phyloP scores from a whole-genome alignment of 805 yeast genomes.

The Barnettozyma californica region DNA sequence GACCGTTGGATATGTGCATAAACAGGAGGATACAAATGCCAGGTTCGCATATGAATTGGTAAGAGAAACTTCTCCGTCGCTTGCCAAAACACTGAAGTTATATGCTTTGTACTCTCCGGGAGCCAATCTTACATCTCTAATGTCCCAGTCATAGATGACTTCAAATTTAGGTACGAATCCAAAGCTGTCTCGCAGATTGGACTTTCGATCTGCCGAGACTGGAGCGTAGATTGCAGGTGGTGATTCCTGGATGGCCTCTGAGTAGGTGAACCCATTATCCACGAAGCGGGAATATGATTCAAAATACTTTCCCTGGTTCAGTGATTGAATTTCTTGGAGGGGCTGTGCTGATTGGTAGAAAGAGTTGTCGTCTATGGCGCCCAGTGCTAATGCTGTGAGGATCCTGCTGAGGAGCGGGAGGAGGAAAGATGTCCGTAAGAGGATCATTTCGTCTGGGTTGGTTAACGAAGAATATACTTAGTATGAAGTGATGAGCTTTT shows the following conservation, averaged over 20 bases:
- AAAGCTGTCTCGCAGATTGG: not conserved
- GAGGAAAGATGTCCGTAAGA: not conserved
- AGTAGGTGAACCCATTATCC: not conserved
- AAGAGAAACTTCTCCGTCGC: not conserved
- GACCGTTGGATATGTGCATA: constrained; percentile 9
- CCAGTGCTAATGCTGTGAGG: not conserved
- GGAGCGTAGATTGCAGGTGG: not conserved
- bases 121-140: constrained; percentile 9
- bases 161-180: constrained; percentile 10
- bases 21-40: constrained; percentile 9
- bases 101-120: constrained; percentile 17
- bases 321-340: not conserved
- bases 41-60: not conserved
- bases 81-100: constrained; percentile 13
- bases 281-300: not conserved
- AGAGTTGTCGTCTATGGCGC: not conserved
- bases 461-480: too few relatives aligned
- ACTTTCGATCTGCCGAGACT: not conserved
- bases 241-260: constrained; percentile 3
- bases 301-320: not conserved
- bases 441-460: not conserved
- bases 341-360: not conserved
- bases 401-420: not conserved
- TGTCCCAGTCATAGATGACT: constrained; percentile 14
- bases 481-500: too few relatives aligned